phyloP scores from a whole-genome alignment of 2,329 filamentous ascomycete genomes.

The Alternaria sp. region DNA sequence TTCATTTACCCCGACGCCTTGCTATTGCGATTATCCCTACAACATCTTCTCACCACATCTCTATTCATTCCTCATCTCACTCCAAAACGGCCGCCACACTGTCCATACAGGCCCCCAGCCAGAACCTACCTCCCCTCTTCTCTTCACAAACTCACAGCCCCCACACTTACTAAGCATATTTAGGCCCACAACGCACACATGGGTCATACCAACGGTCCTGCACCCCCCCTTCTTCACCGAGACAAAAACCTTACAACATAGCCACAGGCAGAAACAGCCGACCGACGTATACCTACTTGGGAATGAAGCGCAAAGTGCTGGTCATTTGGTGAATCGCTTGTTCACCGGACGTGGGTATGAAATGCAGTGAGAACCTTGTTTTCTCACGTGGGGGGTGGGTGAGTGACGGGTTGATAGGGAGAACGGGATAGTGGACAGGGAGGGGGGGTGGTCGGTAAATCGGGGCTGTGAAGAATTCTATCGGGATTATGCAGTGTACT shows the following conservation, averaged over 20 bases:
- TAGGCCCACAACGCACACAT: not conserved
- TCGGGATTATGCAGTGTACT: not conserved
- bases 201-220: not conserved
- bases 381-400: conserved; percentile 3
- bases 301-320: not conserved
- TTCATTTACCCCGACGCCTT: not conserved
- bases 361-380: conserved; percentile 1
- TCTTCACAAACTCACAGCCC: not conserved
- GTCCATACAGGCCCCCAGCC: not conserved
- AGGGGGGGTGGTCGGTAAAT: not conserved
- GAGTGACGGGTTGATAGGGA: not conserved
- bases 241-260: not conserved
- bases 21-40: not conserved
- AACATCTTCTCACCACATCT: not conserved
- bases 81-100: not conserved
- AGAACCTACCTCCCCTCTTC: not conserved
- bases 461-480: not conserved
- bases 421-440: not conserved
- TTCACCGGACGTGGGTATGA: not conserved
- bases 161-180: not conserved
- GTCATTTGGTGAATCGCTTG: not conserved
- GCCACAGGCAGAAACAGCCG: not conserved
- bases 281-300: not conserved
- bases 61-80: not conserved
- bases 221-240: not conserved